Conservation (phyloP, 768 basidiomycete genomes). For the Rhodosporidiobolus odoratus region DNA sequence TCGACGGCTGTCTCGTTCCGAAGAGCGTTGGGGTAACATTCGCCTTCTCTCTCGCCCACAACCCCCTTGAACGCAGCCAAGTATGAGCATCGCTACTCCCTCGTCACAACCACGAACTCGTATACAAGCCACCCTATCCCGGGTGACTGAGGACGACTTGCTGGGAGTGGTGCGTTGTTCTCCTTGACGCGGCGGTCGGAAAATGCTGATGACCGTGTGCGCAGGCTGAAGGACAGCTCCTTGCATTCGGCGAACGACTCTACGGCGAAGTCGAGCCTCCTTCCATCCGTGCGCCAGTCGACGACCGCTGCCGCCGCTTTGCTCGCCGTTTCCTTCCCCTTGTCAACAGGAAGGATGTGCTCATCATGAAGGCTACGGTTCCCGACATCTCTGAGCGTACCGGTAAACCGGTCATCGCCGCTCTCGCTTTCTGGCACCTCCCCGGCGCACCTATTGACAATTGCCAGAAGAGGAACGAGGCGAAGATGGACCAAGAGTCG, state of each 20-base stretch:
- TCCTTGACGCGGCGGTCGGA: background rate
- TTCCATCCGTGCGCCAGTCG: background rate
- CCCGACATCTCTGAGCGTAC: background rate
- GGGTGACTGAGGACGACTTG: background rate
- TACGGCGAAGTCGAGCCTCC: constrained; percentile 12
- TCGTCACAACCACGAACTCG: background rate
- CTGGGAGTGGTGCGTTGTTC: background rate
- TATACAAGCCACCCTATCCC: background rate
- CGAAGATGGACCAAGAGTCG: background rate
- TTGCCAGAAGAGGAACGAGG: constrained; percentile 5
- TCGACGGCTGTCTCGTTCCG: no score
- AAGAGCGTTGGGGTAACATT: no score
- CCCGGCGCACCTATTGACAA: constrained; percentile 13
- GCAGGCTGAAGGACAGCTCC: constrained; percentile 24
- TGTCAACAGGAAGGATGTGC: background rate
- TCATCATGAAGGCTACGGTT: constrained; percentile 4
- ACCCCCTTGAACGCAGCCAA: background rate
- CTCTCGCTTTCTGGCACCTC: constrained; percentile 4
- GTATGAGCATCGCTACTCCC: no score
- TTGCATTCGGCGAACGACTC: constrained; percentile 18
- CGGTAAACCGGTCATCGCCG: constrained; percentile 1
- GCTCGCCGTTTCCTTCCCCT: background rate
- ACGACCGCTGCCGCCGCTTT: constrained; percentile 2
- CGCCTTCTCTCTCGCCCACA: background rate
- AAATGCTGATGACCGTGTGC: background rate